Evolutionary conservation across 345 rosid genomes (phyloP).

Genomic region (Euclidium syriacum): DNA sequence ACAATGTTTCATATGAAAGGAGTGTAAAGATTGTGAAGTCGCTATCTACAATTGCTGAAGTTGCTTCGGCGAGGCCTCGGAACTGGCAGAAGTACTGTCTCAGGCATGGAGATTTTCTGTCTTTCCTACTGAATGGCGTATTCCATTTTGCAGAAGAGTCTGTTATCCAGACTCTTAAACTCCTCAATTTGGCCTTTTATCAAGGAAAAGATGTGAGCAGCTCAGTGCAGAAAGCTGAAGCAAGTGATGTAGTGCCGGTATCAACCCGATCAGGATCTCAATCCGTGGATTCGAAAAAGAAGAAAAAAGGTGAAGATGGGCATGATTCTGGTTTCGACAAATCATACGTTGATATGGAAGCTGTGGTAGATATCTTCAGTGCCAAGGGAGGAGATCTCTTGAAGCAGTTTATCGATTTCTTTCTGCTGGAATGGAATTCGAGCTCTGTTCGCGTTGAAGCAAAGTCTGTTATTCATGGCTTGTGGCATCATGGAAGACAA

Average conservation of each 20-base stretch:
- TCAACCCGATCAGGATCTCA: conserved; percentile 65
- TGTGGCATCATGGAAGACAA: conserved; percentile 92
- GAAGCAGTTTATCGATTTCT: conserved; percentile 86
- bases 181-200: conserved; percentile 81
- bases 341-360: conserved; percentile 90
- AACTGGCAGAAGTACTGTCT: conserved; percentile 99
- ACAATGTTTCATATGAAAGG: conserved; percentile 77
- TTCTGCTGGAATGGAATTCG: conserved; percentile 94
- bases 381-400: conserved; percentile 67
- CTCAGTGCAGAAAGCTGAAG: conserved; percentile 58
- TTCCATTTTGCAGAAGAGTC: conserved; percentile 93
- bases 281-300: conserved; percentile 75
- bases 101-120: conserved; percentile 75
- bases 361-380: conserved; percentile 63
- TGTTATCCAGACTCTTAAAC: conserved; percentile 83
- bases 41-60: conserved; percentile 90
- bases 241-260: conserved; percentile 53
- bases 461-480: conserved; percentile 78
- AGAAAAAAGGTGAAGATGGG: conserved; percentile 89
- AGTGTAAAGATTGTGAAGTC: conserved; percentile 92
- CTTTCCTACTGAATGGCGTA: conserved; percentile 68
- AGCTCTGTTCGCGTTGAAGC: conserved; percentile 94
- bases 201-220: conserved; percentile 77
- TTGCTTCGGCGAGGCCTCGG: conserved; percentile 86
- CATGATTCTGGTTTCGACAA: conserved; percentile 73